phyloP scores from a whole-genome alignment of 805 yeast species.

The Sugiyamaella lignohabitans region DNA sequence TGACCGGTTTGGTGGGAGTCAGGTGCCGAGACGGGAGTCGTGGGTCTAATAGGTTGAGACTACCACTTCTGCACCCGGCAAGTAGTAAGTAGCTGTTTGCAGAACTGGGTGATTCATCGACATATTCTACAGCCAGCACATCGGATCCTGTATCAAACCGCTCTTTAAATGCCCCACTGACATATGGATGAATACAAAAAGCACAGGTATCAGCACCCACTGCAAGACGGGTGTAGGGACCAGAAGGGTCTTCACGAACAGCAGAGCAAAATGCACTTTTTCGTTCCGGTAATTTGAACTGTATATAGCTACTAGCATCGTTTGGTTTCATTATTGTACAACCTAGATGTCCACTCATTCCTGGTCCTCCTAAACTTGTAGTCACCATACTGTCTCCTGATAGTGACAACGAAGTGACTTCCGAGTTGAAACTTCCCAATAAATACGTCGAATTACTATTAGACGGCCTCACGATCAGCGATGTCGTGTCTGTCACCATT shows the following conservation, averaged over 20 bases:
- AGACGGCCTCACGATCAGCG: not conserved
- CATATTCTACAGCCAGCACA: constrained; percentile 9
- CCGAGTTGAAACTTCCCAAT: not conserved
- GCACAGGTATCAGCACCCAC: constrained; percentile 8
- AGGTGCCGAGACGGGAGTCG: not conserved
- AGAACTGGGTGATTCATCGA: not conserved
- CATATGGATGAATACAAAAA: constrained; percentile 7
- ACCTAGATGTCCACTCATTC: not conserved
- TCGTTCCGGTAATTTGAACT: not conserved
- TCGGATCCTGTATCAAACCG: constrained; percentile 9
- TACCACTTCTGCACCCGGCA: not conserved
- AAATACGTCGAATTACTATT: not conserved
- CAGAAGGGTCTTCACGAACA: not conserved
- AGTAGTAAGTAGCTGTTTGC: not conserved
- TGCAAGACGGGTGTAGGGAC: constrained; percentile 1
- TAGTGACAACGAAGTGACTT: not conserved
- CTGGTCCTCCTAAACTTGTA: not conserved
- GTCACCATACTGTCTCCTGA: not conserved
- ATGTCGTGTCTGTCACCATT: not conserved
- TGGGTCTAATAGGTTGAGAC: not conserved
- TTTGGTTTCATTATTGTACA: not conserved
- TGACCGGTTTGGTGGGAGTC: not conserved
- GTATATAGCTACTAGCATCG: not conserved
- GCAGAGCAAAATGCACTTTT: constrained; percentile 1
- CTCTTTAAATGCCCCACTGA: constrained; percentile 9